Base-by-base conservation (phyloP, 2,329 filamentous ascomycete species). In the Colletotrichum echinochloae region DNA sequence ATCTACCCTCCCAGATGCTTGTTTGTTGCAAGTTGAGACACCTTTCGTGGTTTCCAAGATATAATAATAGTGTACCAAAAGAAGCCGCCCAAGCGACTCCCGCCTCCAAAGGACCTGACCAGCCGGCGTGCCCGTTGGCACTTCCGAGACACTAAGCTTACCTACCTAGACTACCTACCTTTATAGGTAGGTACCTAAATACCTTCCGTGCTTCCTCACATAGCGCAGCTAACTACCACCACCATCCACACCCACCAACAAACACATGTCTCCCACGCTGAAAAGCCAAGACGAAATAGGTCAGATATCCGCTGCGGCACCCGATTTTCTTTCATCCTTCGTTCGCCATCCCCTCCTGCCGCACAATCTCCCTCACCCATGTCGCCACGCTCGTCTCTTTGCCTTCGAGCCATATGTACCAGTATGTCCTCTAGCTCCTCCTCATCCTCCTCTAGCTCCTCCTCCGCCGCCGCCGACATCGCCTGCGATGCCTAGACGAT, bases 281-380 rank as follows among this genome's bases (percentile, higher is more conserved):
- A 41, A 59, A 44, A 37, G 65, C 66, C 54, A 69, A 48, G 66
- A 69, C 66, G 18, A 66, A 69, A 69, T 41, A 60, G 66, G 66
- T 60, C 61, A 60, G 62, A 66, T 66, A 70, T 70, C 66, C 66
- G 66, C 55, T 55, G 39, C 44, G 23, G 49, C 48, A 48, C 39
- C 66, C 48, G 20, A 44, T 48, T 35, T 11, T 2, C 65, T 55
- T 46, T 30, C 39, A 46, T 23, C 41, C 4, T 11, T 49, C 49
- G 49, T 60, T 66, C 48, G 30, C 48, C 12, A 30, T 55, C 23
- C 62, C 26, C 37, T 66, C 33, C 59, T 60, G 49, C 56, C 35
- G 67, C 55, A 28, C 63, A 66, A 66, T 51, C 63, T 16, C 30
- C 28, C 33, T 46, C 61, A 65, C 60, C 61, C 61, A 65, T 65